These are phyloP conservation scores for Lachnellula cervina DNA, from an alignment of 2,329 filamentous ascomycete genomes.

Conservation along the genomic window DNA sequence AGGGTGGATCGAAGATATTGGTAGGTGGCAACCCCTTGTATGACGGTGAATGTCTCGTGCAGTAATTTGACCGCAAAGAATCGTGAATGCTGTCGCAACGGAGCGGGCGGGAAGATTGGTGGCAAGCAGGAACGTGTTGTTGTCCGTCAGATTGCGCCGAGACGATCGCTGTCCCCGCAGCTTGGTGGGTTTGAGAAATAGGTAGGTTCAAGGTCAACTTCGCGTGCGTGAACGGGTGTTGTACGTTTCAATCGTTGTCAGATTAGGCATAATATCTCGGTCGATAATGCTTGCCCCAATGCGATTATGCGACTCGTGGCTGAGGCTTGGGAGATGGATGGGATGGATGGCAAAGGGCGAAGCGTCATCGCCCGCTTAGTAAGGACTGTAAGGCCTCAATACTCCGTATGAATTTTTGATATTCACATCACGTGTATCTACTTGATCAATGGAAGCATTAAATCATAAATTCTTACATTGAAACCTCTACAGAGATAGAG, in stretches of 20 bases:
- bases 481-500: no score
- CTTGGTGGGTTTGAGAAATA: neutral
- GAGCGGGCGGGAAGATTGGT: neutral
- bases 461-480: no score
- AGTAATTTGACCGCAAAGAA: neutral
- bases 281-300: neutral
- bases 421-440: no score
- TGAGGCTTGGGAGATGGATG: conserved; percentile 6
- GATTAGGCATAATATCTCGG: conserved; percentile 4
- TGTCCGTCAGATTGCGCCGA: neutral
- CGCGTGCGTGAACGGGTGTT: neutral
- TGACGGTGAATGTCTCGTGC: neutral
- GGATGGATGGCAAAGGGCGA: neutral
- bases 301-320: conserved; percentile 9
- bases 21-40: neutral
- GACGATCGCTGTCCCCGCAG: conserved; percentile 2
- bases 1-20: neutral
- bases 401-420: no score
- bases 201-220: neutral
- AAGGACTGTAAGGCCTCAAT: no score
- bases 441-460: no score
- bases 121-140: neutral
- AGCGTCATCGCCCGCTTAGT: no score
- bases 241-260: conserved; percentile 6
- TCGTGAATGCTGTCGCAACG: neutral